These are phyloP conservation scores for Arachnopeziza araneosa DNA, from an alignment of 2,329 filamentous ascomycete genomes.

Conservation along the genomic window DNA sequence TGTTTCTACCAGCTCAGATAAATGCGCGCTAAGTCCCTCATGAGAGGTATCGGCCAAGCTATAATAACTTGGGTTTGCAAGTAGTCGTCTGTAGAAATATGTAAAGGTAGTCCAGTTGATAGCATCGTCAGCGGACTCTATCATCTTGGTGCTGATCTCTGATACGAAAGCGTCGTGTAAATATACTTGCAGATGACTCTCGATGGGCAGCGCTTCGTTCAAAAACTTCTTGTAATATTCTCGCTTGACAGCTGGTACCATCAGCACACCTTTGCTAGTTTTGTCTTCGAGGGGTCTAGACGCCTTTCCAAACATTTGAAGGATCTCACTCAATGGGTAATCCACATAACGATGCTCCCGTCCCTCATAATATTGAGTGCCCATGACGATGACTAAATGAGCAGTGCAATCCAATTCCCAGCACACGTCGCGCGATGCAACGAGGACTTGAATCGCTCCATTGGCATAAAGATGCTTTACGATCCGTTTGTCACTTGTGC, in stretches of 20 bases:
- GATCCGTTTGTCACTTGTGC: constrained; percentile 82
- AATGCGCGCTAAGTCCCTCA: constrained; percentile 86
- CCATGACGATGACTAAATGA: constrained; percentile 93
- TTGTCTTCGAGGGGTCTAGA: constrained; percentile 74
- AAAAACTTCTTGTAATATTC: constrained; percentile 99
- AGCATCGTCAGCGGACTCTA: constrained; percentile 91
- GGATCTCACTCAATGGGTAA: constrained; percentile 86
- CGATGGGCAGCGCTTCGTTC: constrained; percentile 90
- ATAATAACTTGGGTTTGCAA: constrained; percentile 97
- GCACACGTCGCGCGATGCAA: constrained; percentile 82
- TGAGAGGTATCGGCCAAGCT: constrained; percentile 82
- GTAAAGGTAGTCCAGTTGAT: constrained; percentile 99
- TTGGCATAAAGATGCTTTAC: constrained; percentile 83
- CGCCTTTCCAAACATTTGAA: constrained; percentile 98
- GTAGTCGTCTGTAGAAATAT: constrained; percentile 91
- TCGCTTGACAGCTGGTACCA: constrained; percentile 90
- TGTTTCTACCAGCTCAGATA: constrained; percentile 91
- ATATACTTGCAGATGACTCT: constrained; percentile 87
- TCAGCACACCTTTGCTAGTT: constrained; percentile 83
- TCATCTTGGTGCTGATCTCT: constrained; percentile 93
- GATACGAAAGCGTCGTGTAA: constrained; percentile 95
- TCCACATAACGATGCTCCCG: constrained; percentile 96
- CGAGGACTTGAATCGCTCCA: constrained; percentile 65
- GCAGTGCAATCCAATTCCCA: constrained; percentile 90
- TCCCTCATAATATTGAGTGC: constrained; percentile 95